Conservation (phyloP, 768 basidiomycete genomes). For the Dioszegia hungarica region DNA sequence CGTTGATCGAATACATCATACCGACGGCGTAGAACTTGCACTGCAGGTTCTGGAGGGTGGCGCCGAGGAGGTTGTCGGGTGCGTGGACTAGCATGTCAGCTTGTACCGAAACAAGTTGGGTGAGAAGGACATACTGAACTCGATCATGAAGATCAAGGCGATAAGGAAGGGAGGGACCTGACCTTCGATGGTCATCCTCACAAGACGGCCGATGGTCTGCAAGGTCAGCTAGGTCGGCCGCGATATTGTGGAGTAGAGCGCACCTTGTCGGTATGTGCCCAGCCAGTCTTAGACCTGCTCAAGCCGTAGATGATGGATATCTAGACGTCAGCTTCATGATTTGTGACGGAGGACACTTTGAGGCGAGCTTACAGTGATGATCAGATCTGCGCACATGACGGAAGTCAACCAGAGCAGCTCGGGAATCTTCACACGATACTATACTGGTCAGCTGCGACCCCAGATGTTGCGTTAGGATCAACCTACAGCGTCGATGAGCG, state of each 20-base stretch:
- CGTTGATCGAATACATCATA: conserved; percentile 21
- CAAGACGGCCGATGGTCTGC: conserved; percentile 17
- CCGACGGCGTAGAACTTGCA: conserved; percentile 22
- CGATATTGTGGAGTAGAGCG: conserved; percentile 2
- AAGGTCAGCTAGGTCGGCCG: conserved; percentile 7
- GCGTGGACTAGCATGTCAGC: conserved; percentile 4
- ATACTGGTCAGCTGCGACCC: neutral
- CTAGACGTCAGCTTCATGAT: neutral
- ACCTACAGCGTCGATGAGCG: conserved; percentile 12
- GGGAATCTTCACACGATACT: conserved; percentile 5
- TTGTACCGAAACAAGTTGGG: neutral
- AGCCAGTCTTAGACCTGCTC: conserved; percentile 25
- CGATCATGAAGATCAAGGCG: conserved; percentile 23
- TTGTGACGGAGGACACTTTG: neutral
- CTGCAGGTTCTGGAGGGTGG: conserved; percentile 18
- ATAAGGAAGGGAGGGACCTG: conserved; percentile 27
- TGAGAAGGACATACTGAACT: conserved; percentile 7
- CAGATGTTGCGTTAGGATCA: too few relatives aligned
- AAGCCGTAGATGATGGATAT: conserved; percentile 20
- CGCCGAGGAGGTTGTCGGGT: conserved; percentile 17
- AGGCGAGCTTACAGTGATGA: conserved; percentile 18
- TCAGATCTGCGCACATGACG: conserved; percentile 22
- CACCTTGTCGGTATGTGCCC: conserved; percentile 29
- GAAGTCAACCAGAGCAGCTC: conserved; percentile 23
- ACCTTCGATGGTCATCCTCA: conserved; percentile 11